phyloP scores from a whole-genome alignment of 2,329 filamentous ascomycete species.

The Lasiodiplodia theobromae region DNA sequence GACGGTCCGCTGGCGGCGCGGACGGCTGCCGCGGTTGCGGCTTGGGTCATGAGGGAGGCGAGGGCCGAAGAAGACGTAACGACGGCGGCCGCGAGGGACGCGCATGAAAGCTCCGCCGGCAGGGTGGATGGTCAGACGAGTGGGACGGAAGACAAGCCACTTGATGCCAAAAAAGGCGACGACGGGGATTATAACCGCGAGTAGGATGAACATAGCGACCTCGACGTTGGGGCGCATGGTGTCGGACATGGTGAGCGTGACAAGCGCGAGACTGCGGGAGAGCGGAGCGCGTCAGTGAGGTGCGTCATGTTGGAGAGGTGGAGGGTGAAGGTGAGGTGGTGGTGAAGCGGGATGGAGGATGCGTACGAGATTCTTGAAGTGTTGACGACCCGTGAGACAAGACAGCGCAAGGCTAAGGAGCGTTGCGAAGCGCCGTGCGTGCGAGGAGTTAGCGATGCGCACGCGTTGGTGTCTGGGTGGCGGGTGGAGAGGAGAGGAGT shows the following conservation, averaged over 20 bases:
- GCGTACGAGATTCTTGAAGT: no score
- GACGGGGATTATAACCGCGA: not conserved
- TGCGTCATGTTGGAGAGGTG: no score
- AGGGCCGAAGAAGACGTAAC: not conserved
- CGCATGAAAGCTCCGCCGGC: not conserved
- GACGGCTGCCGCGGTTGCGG: not conserved
- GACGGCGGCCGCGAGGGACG: not conserved
- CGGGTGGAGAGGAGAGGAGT: not conserved
- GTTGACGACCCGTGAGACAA: not conserved
- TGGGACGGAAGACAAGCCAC: not conserved
- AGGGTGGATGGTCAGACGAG: not conserved
- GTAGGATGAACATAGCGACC: not conserved
- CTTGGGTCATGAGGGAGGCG: not conserved
- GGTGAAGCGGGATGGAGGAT: no score
- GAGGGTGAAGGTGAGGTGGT: no score
- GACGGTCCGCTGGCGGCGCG: not conserved
- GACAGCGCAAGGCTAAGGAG: not conserved
- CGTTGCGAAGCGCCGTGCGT: not conserved
- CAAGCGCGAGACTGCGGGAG: constrained; percentile 22
- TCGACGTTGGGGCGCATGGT: not conserved
- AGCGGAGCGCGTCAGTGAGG: no score
- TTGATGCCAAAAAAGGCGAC: not conserved
- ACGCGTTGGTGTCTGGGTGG: not conserved
- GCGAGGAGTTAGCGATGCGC: not conserved
- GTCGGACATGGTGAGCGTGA: constrained; percentile 25